These are phyloP conservation scores for Gentiana straminea DNA, from an alignment of 257 asterid species.

Conservation along the genomic window DNA sequence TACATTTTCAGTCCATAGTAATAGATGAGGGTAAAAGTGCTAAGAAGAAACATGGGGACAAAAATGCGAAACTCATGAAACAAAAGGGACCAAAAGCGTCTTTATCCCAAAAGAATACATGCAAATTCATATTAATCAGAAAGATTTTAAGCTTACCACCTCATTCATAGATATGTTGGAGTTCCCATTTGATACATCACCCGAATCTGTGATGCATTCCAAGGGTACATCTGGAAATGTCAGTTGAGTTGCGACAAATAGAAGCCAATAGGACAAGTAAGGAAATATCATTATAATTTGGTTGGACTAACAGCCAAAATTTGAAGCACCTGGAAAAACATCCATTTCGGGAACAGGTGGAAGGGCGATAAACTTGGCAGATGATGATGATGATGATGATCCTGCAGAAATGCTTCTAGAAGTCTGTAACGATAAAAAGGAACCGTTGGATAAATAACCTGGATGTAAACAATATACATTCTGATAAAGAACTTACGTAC, in stretches of 20 bases:
- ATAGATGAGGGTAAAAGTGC: too few species aligned
- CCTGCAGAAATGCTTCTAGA: slow-evolving; percentile 6
- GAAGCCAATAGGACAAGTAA: too few species aligned
- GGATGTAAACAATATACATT: slow-evolving; percentile 2
- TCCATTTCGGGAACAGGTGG: slow-evolving; percentile 2
- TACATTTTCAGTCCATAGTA: too few species aligned
- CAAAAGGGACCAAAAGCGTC: too few species aligned
- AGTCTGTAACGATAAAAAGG: slow-evolving; percentile 19
- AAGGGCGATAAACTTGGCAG: too few species aligned
- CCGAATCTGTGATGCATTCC: slow-evolving; percentile 16
- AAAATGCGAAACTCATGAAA: too few species aligned
- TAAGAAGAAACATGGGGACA: too few species aligned
- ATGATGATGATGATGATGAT: slow-evolving; percentile 4
- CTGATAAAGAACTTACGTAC: neutral
- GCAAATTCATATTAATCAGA: too few species aligned
- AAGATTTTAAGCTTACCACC: slow-evolving; percentile 21
- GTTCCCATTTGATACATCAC: slow-evolving; percentile 11
- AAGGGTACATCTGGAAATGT: slow-evolving; percentile 13
- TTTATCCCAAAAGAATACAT: too few species aligned
- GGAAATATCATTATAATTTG: slow-evolving; percentile 15
- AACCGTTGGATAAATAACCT: neutral
- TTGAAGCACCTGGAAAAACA: neutral
- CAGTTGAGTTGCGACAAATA: neutral
- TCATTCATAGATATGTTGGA: slow-evolving; percentile 21
- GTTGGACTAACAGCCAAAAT: slow-evolving; percentile 5